Percentiles rank a stretch among this genome's conserved stretches.
These are phyloP conservation scores for Saccharomyces mikatae DNA, from an alignment of 805 yeast genomes.

Conservation along the genomic window DNA sequence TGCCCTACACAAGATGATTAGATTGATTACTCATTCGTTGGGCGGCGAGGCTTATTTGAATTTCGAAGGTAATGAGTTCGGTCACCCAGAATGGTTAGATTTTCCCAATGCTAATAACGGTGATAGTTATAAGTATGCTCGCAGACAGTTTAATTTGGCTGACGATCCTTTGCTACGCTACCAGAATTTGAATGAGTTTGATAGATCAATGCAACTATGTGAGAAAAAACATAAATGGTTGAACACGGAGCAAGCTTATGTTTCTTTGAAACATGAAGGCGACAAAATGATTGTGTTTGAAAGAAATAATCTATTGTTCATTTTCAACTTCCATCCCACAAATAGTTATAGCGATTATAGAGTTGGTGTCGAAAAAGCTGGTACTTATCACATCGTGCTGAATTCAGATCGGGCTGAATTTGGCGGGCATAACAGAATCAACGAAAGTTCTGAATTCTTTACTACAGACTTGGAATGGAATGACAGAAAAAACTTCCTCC, in stretches of 20 bases:
- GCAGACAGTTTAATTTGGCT: slow-evolving; percentile 86
- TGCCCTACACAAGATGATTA: slow-evolving; percentile 82
- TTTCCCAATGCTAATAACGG: slow-evolving; percentile 87
- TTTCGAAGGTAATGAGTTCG: slow-evolving; percentile 96
- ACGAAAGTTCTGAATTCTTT: slow-evolving; percentile 45
- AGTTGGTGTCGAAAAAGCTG: slow-evolving; percentile 78
- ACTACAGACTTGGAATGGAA: slow-evolving; percentile 80
- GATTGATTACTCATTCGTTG: slow-evolving; percentile 77
- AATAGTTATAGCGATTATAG: slow-evolving; percentile 79
- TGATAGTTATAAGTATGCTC: slow-evolving; percentile 85
- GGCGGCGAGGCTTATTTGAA: slow-evolving; percentile 97
- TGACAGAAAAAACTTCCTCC: slow-evolving; percentile 62
- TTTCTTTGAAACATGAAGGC: slow-evolving; percentile 77
- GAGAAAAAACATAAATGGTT: slow-evolving; percentile 71
- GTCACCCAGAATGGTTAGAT: slow-evolving; percentile 98
- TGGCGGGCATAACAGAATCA: slow-evolving; percentile 80
- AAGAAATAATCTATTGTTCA: slow-evolving; percentile 73
- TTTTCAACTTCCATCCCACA: slow-evolving; percentile 86
- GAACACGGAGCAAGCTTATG: slow-evolving; percentile 64
- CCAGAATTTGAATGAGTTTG: slow-evolving; percentile 72
- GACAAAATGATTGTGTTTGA: slow-evolving; percentile 89
- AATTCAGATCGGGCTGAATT: slow-evolving; percentile 62
- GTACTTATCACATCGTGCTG: slow-evolving; percentile 65
- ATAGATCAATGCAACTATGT: slow-evolving; percentile 69
- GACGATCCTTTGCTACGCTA: slow-evolving; percentile 77